Conservation (phyloP, 495 filamentous ascomycete genomes). For the Hyaloscypha finlandica region DNA sequence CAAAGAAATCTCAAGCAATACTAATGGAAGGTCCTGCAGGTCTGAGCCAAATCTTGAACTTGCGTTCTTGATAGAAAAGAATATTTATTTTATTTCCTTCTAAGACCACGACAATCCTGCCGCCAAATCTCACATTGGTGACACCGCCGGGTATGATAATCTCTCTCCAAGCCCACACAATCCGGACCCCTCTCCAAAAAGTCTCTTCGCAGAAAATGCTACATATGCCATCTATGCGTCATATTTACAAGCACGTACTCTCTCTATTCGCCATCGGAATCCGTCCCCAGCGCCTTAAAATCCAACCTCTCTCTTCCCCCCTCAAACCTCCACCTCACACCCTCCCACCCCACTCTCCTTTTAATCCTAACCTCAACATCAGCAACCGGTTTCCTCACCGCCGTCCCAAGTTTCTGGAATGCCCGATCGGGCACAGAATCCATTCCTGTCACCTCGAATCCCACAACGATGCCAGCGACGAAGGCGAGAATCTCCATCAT, state of each 20-base stretch:
- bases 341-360: constrained; percentile 34
- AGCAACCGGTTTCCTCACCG: constrained; percentile 26
- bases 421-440: constrained; percentile 15
- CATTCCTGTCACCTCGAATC: constrained; percentile 40
- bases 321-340: constrained; percentile 31
- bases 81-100: background rate
- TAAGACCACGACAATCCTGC: background rate
- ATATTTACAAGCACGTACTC: background rate
- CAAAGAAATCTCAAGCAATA: no score
- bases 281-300: background rate
- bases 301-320: constrained; percentile 2
- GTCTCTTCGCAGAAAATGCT: background rate
- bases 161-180: background rate
- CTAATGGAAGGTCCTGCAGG: no score
- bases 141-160: background rate
- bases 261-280: background rate
- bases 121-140: background rate
- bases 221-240: background rate
- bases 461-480: constrained; percentile 46
- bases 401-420: constrained; percentile 25
- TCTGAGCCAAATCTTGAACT: no score
- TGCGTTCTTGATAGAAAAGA: background rate
- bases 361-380: constrained; percentile 24
- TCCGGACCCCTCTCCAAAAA: background rate
- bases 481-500: constrained; percentile 51